Evolutionary conservation across 495 filamentous ascomycete species (phyloP).

Genomic region (Hyaloscypha hepaticicola): DNA sequence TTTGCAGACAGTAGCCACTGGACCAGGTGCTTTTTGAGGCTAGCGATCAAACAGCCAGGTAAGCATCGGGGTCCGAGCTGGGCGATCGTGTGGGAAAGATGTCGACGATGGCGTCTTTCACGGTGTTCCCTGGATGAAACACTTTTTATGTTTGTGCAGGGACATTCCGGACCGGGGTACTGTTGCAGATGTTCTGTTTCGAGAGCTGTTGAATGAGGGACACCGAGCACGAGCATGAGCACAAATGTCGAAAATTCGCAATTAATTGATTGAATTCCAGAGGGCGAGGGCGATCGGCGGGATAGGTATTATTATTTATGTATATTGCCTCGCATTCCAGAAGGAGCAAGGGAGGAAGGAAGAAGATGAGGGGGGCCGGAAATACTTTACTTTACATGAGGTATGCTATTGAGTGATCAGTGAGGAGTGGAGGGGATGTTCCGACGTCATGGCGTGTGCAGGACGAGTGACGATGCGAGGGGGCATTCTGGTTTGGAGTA

Average conservation of each 20-base stretch:
- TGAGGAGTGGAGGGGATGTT: no score
- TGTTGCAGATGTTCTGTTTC: neutral
- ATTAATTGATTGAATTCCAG: neutral
- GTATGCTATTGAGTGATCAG: no score
- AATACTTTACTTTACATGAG: no score
- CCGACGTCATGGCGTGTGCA: no score
- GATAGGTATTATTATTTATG: no score
- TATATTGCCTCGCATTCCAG: neutral
- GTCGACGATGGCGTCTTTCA: slow-evolving; percentile 11
- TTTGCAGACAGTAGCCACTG: slow-evolving; percentile 9
- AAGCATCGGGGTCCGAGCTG: slow-evolving; percentile 16
- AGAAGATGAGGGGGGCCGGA: no score
- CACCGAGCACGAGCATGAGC: neutral
- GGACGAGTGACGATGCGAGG: no score
- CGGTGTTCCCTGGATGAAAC: slow-evolving; percentile 16
- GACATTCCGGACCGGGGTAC: neutral
- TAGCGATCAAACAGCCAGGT: neutral
- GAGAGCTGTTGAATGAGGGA: neutral
- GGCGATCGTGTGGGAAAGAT: slow-evolving; percentile 1
- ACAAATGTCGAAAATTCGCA: neutral
- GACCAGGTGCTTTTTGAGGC: neutral
- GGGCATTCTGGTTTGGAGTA: no score
- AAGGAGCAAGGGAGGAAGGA: neutral
- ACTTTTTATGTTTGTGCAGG: slow-evolving; percentile 10
- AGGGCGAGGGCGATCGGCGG: no score